phyloP scores from a whole-genome alignment of 2,329 filamentous ascomycete genomes.

The Parascedosporium putredinis region DNA sequence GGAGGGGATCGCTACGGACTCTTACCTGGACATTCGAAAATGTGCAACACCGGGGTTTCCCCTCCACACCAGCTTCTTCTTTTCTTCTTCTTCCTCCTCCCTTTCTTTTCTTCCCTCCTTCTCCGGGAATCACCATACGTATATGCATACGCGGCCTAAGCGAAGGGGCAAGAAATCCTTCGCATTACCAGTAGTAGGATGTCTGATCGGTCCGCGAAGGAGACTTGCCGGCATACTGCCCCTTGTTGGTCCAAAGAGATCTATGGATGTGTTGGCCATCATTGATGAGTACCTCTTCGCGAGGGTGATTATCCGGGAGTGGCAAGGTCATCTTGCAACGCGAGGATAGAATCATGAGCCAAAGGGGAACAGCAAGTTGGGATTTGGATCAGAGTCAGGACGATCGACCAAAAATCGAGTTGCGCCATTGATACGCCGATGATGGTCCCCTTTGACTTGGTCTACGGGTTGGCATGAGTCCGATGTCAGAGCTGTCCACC shows the following conservation, averaged over 20 bases:
- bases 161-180: not conserved
- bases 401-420: not conserved
- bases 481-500: not conserved
- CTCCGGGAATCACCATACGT: not conserved
- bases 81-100: slow-evolving; percentile 1
- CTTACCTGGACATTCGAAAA: not conserved
- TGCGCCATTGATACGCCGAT: not conserved
- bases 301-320: not conserved
- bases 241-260: not conserved
- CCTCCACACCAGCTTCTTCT: not conserved
- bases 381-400: not conserved
- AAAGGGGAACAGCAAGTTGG: too few relatives aligned
- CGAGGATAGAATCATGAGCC: not conserved
- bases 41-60: not conserved
- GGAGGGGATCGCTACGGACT: not conserved
- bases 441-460: too few relatives aligned
- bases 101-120: slow-evolving; percentile 11
- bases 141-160: not conserved
- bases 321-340: not conserved
- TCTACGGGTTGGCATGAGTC: too few relatives aligned
- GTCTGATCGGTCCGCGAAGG: too few relatives aligned
- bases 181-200: too few relatives aligned
- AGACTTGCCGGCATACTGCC: too few relatives aligned
- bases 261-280: not conserved
- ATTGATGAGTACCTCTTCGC: not conserved